Percentiles rank a stretch among this genome's conserved stretches.
phyloP scores from a whole-genome alignment of 768 basidiomycete genomes.

The Peribolospora kevripleyi region DNA sequence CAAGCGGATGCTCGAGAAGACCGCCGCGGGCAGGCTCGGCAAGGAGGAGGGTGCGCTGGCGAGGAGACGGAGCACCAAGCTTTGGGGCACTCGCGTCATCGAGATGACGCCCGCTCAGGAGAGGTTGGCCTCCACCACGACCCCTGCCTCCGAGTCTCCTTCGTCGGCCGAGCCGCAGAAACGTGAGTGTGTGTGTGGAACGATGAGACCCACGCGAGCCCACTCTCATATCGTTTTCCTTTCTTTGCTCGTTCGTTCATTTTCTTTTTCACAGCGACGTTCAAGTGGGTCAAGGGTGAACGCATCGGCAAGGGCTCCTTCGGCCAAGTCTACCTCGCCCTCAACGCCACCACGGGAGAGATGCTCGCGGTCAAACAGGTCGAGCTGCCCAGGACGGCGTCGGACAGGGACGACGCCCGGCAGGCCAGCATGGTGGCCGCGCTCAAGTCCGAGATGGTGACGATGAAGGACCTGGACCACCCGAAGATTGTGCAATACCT shows the following conservation, averaged over 20 bases:
- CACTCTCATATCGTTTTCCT: neutral
- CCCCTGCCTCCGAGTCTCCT: slow-evolving; percentile 30
- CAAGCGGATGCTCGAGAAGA: slow-evolving; percentile 45
- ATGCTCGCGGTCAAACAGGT: slow-evolving; percentile 99
- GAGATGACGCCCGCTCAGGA: slow-evolving; percentile 64
- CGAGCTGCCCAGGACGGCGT: slow-evolving; percentile 70
- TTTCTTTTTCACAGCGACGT: slow-evolving; percentile 28
- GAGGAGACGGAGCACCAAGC: slow-evolving; percentile 68
- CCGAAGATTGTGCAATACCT: slow-evolving; percentile 94
- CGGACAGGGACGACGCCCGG: slow-evolving; percentile 69
- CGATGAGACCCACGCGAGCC: slow-evolving; percentile 10
- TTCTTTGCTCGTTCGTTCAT: neutral
- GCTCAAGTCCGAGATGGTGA: slow-evolving; percentile 82
- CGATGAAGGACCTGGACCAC: slow-evolving; percentile 86
- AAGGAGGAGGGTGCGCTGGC: slow-evolving; percentile 26
- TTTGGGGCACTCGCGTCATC: slow-evolving; percentile 82
- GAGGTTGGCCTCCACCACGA: slow-evolving; percentile 23
- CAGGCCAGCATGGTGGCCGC: slow-evolving; percentile 72
- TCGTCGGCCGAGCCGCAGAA: slow-evolving; percentile 31
- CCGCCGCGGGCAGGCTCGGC: slow-evolving; percentile 26
- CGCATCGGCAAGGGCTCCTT: slow-evolving; percentile 93
- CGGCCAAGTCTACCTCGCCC: slow-evolving; percentile 80
- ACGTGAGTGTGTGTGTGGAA: slow-evolving; percentile 28
- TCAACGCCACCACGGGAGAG: slow-evolving; percentile 89
- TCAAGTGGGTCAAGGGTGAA: slow-evolving; percentile 97